phyloP scores from a whole-genome alignment of 2,329 filamentous ascomycete genomes.

The Cytospora chrysosperma region DNA sequence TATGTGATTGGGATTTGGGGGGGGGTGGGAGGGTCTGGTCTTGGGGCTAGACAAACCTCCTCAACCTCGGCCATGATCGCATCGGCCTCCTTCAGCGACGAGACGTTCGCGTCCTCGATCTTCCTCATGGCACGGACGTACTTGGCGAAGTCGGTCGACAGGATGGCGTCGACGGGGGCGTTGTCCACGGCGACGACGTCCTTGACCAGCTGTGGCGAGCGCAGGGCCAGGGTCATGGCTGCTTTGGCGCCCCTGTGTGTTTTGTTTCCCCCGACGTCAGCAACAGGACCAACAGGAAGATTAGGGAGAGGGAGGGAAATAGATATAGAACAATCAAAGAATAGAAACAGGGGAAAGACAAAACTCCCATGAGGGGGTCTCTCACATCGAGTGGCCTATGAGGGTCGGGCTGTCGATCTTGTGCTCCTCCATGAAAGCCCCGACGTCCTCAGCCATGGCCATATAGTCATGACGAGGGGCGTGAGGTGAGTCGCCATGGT shows the following conservation, averaged over 20 bases:
- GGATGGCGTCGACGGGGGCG: conserved; percentile 76
- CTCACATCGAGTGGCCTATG: conserved; percentile 91
- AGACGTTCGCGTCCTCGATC: conserved; percentile 68
- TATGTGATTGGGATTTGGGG: too few species aligned
- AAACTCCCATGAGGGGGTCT: too few species aligned
- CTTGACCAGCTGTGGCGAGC: conserved; percentile 63
- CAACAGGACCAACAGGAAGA: too few species aligned
- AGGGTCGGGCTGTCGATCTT: conserved; percentile 68
- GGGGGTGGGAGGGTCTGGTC: neutral
- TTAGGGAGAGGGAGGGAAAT: neutral
- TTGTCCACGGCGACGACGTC: conserved; percentile 87
- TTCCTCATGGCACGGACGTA: conserved; percentile 84
- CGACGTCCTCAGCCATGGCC: conserved; percentile 80
- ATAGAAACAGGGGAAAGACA: too few species aligned
- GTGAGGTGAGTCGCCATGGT: conserved; percentile 90
- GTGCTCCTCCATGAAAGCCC: conserved; percentile 72
- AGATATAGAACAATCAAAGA: too few species aligned
- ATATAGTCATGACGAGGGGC: conserved; percentile 72
- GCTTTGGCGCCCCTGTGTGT: conserved; percentile 93
- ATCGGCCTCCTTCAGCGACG: conserved; percentile 75
- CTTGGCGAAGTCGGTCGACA: conserved; percentile 71
- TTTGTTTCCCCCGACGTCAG: neutral
- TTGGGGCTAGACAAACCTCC: conserved; percentile 44
- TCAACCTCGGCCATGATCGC: conserved; percentile 75
- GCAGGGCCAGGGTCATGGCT: conserved; percentile 82